Base-by-base conservation (phyloP, 2,329 filamentous ascomycete genomes). In the Trichoderma aggressivum region DNA sequence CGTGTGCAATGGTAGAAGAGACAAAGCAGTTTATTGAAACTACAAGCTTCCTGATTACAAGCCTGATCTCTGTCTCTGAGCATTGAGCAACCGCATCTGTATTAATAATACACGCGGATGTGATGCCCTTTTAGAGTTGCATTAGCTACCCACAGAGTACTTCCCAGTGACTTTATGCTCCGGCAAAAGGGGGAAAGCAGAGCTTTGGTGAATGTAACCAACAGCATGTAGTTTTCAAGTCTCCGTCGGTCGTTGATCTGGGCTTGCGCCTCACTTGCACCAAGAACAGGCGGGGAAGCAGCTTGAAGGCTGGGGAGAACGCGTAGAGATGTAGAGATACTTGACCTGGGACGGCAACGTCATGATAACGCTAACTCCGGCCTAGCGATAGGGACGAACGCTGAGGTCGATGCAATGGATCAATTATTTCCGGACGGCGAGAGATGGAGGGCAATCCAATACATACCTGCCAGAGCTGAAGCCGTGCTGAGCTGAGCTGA, bases 321-420 rank as follows among this genome's bases (percentile, higher is more conserved):
- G 21, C 28, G n/a, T 69, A 67, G 36, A 36, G 53, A 36, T 59
- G n/a, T 39, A 53, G 47, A 24, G 47, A 53, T 53, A 53, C 47
- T 11, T 53, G 47, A 53, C 47, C 21, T 53, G 47, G 47, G 47
- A 53, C 21, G 56, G 56, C 43, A 69, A 69, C 66, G 66, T 69
- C 66, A 69, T 69, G 66, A 69, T 61, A 69, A 60, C 66, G 66
- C 66, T 69, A 69, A 69, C 36, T 69, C 66, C 56, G 66, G 39
- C 28, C 66, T 60, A 69, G 66, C 66, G 66, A 69, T 61, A 53
- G 21, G 34, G 21, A 53, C 58, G 14, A 50, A 50, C 11, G 21
- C 34, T 53, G 62, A 56, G 53, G 50, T 56, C 53, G 63, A 58
- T 34, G 55, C 36, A 68, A 47, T 34, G 16, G 36, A 43, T 43